Base-by-base conservation (phyloP, 176 grass and related monocot species). In the Pontederia crassipes region DNA sequence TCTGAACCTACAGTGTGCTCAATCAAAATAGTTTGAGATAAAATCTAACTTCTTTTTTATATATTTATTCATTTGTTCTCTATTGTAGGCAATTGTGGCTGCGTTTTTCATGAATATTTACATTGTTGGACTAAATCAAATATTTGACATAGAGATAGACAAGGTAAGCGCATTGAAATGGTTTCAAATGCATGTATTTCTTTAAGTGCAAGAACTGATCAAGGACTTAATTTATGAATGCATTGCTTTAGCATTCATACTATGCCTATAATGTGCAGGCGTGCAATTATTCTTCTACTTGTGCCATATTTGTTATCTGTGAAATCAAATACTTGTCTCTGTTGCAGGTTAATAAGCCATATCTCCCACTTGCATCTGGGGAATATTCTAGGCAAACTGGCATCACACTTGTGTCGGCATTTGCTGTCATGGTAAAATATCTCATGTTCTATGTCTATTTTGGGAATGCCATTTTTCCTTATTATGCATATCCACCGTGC, bases 101-200 rank as follows among this genome's bases (percentile, higher is more conserved):
- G 79, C 90, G 65, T 77, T 89, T 71, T 95, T 95, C 72, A 89
- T 89, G 90, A 89, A 95, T 68, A 75, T 95, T 29, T 95, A 89
- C 71, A 89, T 95, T 81, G 90, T 95, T 67, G 90, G 90, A 66
- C 52, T 95, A 71, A 95, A 95, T 76, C 86, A 89, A 71, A 29
- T 95, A 26, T 95, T 81, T n/a, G 90, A 95, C 71, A 84, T 95
- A 74, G 90, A 95, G 65, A 95, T 95, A 46, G 90, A 95, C 65
- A 95, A 95, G 79, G 90, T 95, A 77, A 35, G 4, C 4, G 29
- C 29, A 35, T 35, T 35, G 29, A n/a, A n/a, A n/a, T n/a, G n/a
- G n/a, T n/a, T n/a, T n/a, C n/a, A n/a, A n/a, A n/a, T n/a, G n/a
- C n/a, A n/a, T n/a, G n/a, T n/a, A n/a, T n/a, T n/a, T n/a, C n/a